phyloP scores from a whole-genome alignment of 1,284 basidiomycete genomes.

The Marasmius tenuissimus region DNA sequence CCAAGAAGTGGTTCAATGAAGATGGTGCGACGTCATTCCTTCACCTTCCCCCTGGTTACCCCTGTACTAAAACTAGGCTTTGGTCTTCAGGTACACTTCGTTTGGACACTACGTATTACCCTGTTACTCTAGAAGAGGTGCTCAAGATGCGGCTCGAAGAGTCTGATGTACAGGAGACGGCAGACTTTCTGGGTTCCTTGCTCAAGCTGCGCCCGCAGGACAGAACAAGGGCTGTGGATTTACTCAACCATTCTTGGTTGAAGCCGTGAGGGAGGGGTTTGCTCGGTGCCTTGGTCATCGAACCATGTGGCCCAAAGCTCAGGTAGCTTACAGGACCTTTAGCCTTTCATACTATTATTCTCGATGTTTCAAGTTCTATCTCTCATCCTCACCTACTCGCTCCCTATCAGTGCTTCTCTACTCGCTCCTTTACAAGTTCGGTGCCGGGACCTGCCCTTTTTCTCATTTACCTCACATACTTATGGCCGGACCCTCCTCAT shows the following conservation, averaged over 20 bases:
- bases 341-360: not conserved
- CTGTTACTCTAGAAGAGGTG: slow-evolving; percentile 20
- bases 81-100: slow-evolving; percentile 16
- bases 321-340: not conserved
- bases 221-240: slow-evolving; percentile 16
- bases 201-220: slow-evolving; percentile 21
- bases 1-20: slow-evolving; percentile 22
- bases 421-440: not conserved
- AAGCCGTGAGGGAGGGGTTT: not conserved
- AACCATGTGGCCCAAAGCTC: not conserved
- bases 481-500: too few species aligned
- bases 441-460: too few species aligned
- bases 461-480: too few species aligned
- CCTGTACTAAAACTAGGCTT: not conserved
- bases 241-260: slow-evolving; percentile 25
- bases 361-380: not conserved
- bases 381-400: not conserved
- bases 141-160: slow-evolving; percentile 18
- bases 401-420: not conserved
- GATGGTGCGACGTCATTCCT: slow-evolving; percentile 15
- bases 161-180: slow-evolving; percentile 14
- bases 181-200: slow-evolving; percentile 20
- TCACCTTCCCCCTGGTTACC: not conserved
- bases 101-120: slow-evolving; percentile 24
- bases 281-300: not conserved